Conservation (phyloP, 305 asterid genomes). For the Fraxinus ornus region DNA sequence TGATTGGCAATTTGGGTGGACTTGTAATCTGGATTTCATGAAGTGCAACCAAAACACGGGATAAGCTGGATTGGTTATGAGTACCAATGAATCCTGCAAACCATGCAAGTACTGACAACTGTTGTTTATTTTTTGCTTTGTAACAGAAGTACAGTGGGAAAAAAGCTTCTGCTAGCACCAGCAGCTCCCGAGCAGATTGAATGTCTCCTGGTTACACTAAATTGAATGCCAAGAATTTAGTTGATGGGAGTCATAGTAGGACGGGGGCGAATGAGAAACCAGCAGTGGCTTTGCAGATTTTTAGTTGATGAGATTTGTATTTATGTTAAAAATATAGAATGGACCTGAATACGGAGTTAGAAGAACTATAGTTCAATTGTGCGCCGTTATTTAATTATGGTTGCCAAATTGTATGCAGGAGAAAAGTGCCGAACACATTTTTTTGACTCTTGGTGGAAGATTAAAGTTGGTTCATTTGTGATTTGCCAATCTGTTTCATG, state of each 20-base stretch:
- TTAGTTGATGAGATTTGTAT: constrained; percentile 39
- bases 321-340: constrained; percentile 23
- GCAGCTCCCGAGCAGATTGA: constrained; percentile 71
- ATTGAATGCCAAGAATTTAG: constrained; percentile 6
- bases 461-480: not conserved
- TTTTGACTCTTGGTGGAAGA: not conserved
- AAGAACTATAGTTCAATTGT: constrained; percentile 31
- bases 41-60: not conserved
- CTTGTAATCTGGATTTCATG: not conserved
- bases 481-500: not conserved
- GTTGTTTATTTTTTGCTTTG: constrained; percentile 14
- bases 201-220: constrained; percentile 20
- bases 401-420: constrained; percentile 37
- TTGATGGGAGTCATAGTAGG: constrained; percentile 13
- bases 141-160: constrained; percentile 77
- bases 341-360: constrained; percentile 14
- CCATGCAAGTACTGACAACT: not conserved
- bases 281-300: constrained; percentile 19
- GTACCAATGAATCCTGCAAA: not conserved
- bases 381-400: constrained; percentile 29
- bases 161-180: constrained; percentile 53
- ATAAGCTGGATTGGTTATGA: not conserved
- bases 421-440: constrained; percentile 1
- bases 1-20: not conserved
- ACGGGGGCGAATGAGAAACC: constrained; percentile 6